Conservation (phyloP, 208 protist genomes). For the Leptomonas pyrrhocoris region DNA sequence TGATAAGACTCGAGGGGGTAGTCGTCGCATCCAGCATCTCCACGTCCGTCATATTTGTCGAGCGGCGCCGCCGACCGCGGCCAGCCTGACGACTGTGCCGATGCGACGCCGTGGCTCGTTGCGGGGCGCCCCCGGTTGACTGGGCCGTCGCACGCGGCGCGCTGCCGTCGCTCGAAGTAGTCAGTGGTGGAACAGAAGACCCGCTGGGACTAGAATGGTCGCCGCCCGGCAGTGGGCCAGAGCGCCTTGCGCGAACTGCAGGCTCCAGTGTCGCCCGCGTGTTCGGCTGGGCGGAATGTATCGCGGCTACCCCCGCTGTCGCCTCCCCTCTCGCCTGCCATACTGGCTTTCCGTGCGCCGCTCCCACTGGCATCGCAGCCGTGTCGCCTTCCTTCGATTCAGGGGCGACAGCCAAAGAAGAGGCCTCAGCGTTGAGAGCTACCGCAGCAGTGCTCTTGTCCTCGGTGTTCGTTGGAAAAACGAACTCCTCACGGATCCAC, state of each 20-base stretch:
- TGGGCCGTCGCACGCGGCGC: background rate
- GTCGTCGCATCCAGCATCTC: slow-evolving; percentile 5
- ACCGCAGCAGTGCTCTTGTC: background rate
- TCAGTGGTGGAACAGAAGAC: slow-evolving; percentile 1
- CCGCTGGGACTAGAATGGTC: background rate
- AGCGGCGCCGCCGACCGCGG: slow-evolving; percentile 16
- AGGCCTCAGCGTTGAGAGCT: background rate
- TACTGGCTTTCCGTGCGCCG: background rate
- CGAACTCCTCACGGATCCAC: slow-evolving; percentile 72
- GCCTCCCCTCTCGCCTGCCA: background rate
- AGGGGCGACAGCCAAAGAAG: background rate
- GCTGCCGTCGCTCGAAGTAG: background rate
- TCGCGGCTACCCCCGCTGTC: background rate
- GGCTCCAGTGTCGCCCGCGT: background rate
- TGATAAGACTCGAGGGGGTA: background rate
- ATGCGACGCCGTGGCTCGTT: slow-evolving; percentile 1
- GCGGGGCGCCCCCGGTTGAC: background rate
- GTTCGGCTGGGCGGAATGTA: background rate
- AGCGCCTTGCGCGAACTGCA: background rate
- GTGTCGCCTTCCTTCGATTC: background rate
- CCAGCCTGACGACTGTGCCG: slow-evolving; percentile 7
- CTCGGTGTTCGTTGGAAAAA: slow-evolving; percentile 26
- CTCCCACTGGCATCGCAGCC: background rate
- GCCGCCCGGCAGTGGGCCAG: background rate
- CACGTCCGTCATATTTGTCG: slow-evolving; percentile 21